phyloP scores from a whole-genome alignment of 2,329 filamentous ascomycete genomes.

The Aspergillus udagawae region DNA sequence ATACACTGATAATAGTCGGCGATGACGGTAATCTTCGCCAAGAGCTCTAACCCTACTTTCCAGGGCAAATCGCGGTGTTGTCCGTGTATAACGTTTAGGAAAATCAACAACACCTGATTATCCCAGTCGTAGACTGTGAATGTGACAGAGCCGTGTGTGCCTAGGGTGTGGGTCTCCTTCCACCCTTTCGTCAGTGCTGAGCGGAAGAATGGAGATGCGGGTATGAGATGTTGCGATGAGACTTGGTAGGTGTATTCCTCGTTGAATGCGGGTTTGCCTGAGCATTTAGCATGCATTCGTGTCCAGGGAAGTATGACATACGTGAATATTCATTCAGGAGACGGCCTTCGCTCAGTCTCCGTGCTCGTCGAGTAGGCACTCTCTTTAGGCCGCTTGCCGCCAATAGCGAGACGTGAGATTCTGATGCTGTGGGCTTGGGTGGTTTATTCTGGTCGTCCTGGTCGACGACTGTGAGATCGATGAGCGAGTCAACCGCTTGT shows the following conservation, averaged over 20 bases:
- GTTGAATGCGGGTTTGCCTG: neutral
- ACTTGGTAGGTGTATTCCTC: slow-evolving; percentile 5
- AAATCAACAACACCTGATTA: slow-evolving; percentile 3
- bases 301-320: too few species aligned
- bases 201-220: slow-evolving; percentile 14
- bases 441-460: neutral
- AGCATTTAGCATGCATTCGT: too few species aligned
- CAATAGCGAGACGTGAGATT: too few species aligned
- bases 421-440: too few species aligned
- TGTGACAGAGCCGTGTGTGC: slow-evolving; percentile 4
- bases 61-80: slow-evolving; percentile 3
- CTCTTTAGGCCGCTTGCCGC: too few species aligned
- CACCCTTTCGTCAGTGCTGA: slow-evolving; percentile 3
- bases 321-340: too few species aligned
- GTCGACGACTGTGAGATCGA: neutral
- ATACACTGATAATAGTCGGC: slow-evolving; percentile 5
- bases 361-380: too few species aligned
- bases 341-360: too few species aligned
- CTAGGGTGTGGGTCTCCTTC: slow-evolving; percentile 8
- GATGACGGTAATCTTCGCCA: slow-evolving; percentile 4
- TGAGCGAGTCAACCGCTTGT: neutral
- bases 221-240: slow-evolving; percentile 16
- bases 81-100: slow-evolving; percentile 11
- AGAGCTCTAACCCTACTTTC: slow-evolving; percentile 5
- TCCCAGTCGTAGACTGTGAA: slow-evolving; percentile 10